Base-by-base conservation (phyloP, 2,329 filamentous ascomycete species). In the Ploettnerulaceae sp. region DNA sequence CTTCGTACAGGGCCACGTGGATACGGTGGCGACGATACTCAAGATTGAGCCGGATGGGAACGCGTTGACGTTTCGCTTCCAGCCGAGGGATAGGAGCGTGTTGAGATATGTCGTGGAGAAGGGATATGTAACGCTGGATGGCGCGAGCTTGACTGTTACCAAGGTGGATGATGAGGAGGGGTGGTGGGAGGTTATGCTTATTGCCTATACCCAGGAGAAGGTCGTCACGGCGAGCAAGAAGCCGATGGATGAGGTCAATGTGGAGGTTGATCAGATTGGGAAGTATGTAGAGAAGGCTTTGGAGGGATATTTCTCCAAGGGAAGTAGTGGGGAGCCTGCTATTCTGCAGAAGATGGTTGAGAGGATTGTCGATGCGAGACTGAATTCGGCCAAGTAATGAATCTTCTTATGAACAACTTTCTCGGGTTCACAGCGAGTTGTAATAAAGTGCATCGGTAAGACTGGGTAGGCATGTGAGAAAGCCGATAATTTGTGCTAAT, bases 151-250 rank as follows among this genome's bases (percentile, higher is more conserved):
- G 72, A 98, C 93, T 0, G 78, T 98, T 2, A 97, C 91, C 2
- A 76, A 79, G 56, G 91, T 97, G 22, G 71, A 91, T 60, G 91
- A 96, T 66, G 75, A 64, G 3, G 77, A 81, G 55, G 82, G 84
- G 32, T 94, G 89, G 66, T 96, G 84, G 79, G 93, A 97, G 76
- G 85, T 98, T 39, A 98, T 98, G 93, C 74, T 98, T 52, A 96
- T 98, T 66, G 79, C 86, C 7, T 98, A 98, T 68, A 96, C 93
- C 8, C 93, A 97, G 71, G 88, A 91, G 68, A 86, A 86, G 67
- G 83, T 98, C 12, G 84, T 66, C n/a, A 64, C 54, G 5, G 64
- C 64, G n/a, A 52, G 62, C 5, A 64, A 66, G 57, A 62, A 61
- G 29, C 56, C 57, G 7, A 59, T 60, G 0, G 65, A 68, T 5